These are phyloP conservation scores for Phaffomyces thermotolerans DNA, from an alignment of 805 yeast species.

Conservation along the genomic window DNA sequence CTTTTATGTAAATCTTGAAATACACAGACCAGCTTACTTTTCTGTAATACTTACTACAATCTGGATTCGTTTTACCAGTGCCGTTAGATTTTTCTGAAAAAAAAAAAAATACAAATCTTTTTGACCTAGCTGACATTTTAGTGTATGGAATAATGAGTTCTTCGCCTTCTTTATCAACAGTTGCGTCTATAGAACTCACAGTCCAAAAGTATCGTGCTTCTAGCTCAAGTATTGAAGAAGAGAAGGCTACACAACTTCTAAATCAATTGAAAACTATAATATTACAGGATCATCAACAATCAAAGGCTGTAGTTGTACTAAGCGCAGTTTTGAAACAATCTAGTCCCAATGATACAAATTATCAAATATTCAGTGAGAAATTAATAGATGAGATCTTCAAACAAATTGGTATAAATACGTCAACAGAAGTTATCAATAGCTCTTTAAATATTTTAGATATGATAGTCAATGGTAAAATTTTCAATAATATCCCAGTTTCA, in stretches of 20 bases:
- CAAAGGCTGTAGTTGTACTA: slow-evolving; percentile 46
- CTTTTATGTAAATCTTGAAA: too few species aligned
- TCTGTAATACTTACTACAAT: too few species aligned
- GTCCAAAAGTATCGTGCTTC: slow-evolving; percentile 14
- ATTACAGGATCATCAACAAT: slow-evolving; percentile 43
- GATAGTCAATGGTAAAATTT: slow-evolving; percentile 18
- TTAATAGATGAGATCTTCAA: slow-evolving; percentile 36
- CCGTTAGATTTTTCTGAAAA: too few species aligned
- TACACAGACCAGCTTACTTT: too few species aligned
- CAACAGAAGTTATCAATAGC: slow-evolving; percentile 31
- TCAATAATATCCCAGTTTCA: slow-evolving; percentile 11
- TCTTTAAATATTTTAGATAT: slow-evolving; percentile 31
- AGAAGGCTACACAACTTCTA: slow-evolving; percentile 13
- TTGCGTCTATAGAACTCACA: slow-evolving; percentile 14
- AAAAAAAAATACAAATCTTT: too few species aligned
- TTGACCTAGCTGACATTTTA: too few species aligned
- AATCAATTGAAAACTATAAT: slow-evolving; percentile 30
- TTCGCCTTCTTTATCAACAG: slow-evolving; percentile 1
- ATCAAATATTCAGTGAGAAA: slow-evolving; percentile 31
- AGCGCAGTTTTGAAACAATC: slow-evolving; percentile 44
- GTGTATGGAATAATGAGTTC: background rate
- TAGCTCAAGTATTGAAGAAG: slow-evolving; percentile 14
- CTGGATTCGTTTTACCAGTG: too few species aligned
- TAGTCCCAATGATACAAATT: slow-evolving; percentile 31
- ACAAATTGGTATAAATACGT: slow-evolving; percentile 34